These are phyloP conservation scores for Hebeloma cylindrosporum DNA, from an alignment of 768 basidiomycete species.

Conservation along the genomic window DNA sequence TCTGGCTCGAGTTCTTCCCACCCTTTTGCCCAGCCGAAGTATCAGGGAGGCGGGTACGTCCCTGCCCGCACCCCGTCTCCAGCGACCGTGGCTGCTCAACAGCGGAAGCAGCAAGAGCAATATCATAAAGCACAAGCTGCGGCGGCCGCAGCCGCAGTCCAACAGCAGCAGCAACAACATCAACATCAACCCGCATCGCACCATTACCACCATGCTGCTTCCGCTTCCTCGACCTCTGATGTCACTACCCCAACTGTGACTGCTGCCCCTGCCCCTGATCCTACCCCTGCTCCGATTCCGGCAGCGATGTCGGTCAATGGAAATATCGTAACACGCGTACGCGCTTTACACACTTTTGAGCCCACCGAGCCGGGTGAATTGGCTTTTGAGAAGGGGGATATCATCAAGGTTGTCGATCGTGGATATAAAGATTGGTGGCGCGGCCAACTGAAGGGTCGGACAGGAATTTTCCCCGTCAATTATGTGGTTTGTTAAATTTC, in stretches of 20 bases:
- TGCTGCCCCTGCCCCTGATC: slow-evolving; percentile 10
- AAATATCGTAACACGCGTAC: slow-evolving; percentile 74
- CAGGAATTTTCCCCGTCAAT: slow-evolving; percentile 96
- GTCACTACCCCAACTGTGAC: slow-evolving; percentile 8
- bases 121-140: too few species aligned
- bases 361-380: slow-evolving; percentile 89
- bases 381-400: slow-evolving; percentile 87
- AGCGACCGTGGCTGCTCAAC: slow-evolving; percentile 20
- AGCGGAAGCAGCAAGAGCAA: slow-evolving; percentile 26
- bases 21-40: slow-evolving; percentile 34
- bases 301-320: slow-evolving; percentile 17
- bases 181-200: too few species aligned
- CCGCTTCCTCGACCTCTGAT: slow-evolving; percentile 3
- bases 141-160: slow-evolving; percentile 24
- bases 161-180: slow-evolving; percentile 25
- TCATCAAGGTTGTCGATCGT: slow-evolving; percentile 93
- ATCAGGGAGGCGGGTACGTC: slow-evolving; percentile 52
- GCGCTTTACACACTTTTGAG: slow-evolving; percentile 86
- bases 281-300: slow-evolving; percentile 12
- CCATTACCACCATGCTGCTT: slow-evolving; percentile 7
- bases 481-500: slow-evolving; percentile 69
- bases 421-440: slow-evolving; percentile 98
- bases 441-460: slow-evolving; percentile 85
- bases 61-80: slow-evolving; percentile 56
- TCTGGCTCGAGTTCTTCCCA: slow-evolving; percentile 16